Evolutionary conservation across 345 rosid species (phyloP).

Genomic region (Camelina hispida): DNA sequence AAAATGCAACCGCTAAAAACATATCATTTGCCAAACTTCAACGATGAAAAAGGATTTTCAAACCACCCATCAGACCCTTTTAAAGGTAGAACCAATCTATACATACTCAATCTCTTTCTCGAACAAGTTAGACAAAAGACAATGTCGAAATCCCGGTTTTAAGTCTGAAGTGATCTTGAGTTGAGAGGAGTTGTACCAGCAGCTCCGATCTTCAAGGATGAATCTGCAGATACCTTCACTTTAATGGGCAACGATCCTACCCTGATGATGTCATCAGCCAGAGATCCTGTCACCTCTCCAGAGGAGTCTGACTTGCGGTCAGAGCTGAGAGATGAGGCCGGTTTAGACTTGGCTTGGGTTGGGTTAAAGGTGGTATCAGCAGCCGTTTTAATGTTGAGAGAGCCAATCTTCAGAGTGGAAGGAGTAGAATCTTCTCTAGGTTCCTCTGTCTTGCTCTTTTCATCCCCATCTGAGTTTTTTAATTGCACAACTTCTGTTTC

Average conservation of each 20-base stretch:
- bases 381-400: constrained; percentile 29
- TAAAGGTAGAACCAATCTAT: constrained; percentile 16
- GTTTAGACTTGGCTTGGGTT: constrained; percentile 18
- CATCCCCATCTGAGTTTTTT: constrained; percentile 15
- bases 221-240: constrained; percentile 52
- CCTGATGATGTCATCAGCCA: constrained; percentile 49
- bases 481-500: constrained; percentile 8
- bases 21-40: constrained; percentile 12
- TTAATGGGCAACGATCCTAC: constrained; percentile 80
- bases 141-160: neutral
- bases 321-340: neutral
- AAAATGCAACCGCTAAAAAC: constrained; percentile 18
- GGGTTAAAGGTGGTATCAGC: constrained; percentile 17
- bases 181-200: constrained; percentile 72
- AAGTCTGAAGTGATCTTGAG: constrained; percentile 49
- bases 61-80: constrained; percentile 26
- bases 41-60: constrained; percentile 10
- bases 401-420: constrained; percentile 23
- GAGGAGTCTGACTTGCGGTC: constrained; percentile 15
- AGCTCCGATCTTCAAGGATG: constrained; percentile 33
- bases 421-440: constrained; percentile 3
- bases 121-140: constrained; percentile 7
- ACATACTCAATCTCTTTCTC: constrained; percentile 31
- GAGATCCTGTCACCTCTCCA: constrained; percentile 22
- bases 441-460: constrained; percentile 12